Evolutionary conservation across 2,329 filamentous ascomycete species (phyloP), one percentile per base, ranked within the genome.

Genomic region (Trichothecium roseum): DNA sequence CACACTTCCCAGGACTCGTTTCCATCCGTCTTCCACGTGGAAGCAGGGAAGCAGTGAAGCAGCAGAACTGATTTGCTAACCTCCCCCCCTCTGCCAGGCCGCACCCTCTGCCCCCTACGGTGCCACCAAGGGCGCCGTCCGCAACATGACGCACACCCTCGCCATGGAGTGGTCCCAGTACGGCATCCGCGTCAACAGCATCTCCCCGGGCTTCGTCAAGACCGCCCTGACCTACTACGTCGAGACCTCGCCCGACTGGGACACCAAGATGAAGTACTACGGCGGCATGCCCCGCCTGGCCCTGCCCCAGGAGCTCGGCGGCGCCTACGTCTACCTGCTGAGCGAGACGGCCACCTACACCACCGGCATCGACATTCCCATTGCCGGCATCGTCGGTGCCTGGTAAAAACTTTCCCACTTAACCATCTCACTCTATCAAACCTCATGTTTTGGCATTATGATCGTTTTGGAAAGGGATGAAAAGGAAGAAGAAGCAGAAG

Each of bases 251-350:
- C 64, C 66, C 0, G 68, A 72, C 45, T 73, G 67, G 69, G 63
- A 69, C 39, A 52, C 62, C 42, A 66, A 72, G 51, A 62, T 73
- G 54, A 64, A 69, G 48, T 72, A 73, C 45, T 72, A 72, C 43
- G 66, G 68, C 4, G 68, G 68, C 4, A 70, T 74, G 56, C 67
- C 67, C 14, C 51, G 68, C 26, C 42, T 74, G 27, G 69, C 68
- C 0, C 58, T 66, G 34, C 62, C 64, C 0, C 59, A 67, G 39
- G 69, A 74, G 49, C 49, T 74, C 5, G 68, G 68, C 3, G 68
- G 68, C n/a, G 69, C 69, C 1, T 73, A 72, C 43, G 66, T 72
- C 6, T 74, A 72, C 42, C 48, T 73, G 35, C 46, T 73, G 14
- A 66, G 59, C 37, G 68, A 73, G 36, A 57, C 61, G 12, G 60